These are phyloP conservation scores for Aspergillus haitiensis DNA, from an alignment of 495 filamentous ascomycete species.

Conservation along the genomic window DNA sequence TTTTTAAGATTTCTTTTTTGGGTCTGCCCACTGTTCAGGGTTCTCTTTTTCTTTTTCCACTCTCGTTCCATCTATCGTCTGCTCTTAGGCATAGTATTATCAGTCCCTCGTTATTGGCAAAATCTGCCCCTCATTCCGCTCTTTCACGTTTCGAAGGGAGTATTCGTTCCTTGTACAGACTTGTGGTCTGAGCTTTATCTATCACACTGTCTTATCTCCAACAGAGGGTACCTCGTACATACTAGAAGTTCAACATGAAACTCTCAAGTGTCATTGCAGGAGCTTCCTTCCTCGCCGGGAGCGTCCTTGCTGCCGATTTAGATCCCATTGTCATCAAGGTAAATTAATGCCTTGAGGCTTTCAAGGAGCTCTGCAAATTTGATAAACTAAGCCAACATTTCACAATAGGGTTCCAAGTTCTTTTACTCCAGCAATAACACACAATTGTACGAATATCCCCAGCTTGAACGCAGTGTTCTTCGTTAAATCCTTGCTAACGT, in stretches of 20 bases:
- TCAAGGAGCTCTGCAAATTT: slow-evolving; percentile 4
- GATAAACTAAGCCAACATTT: background rate
- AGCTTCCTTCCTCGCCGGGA: slow-evolving; percentile 26
- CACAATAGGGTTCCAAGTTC: slow-evolving; percentile 65
- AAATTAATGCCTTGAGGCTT: background rate
- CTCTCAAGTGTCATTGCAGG: slow-evolving; percentile 26
- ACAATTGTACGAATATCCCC: slow-evolving; percentile 63
- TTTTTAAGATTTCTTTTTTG: slow-evolving; percentile 12
- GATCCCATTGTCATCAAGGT: slow-evolving; percentile 69
- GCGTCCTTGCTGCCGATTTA: slow-evolving; percentile 30
- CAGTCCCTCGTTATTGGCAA: slow-evolving; percentile 5
- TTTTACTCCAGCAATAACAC: slow-evolving; percentile 71
- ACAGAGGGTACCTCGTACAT: background rate
- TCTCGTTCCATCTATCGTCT: slow-evolving; percentile 4
- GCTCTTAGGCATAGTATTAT: too few species aligned
- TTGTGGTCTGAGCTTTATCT: background rate
- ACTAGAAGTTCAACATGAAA: slow-evolving; percentile 24
- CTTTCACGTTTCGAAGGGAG: background rate
- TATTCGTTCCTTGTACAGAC: background rate
- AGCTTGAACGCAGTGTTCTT: background rate
- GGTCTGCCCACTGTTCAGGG: background rate
- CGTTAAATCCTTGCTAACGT: background rate
- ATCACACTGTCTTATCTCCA: background rate
- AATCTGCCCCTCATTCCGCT: slow-evolving; percentile 9
- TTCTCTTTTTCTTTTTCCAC: background rate